Evolutionary conservation across 495 filamentous ascomycete species (phyloP).

Genomic region (Cercophora scortea): DNA sequence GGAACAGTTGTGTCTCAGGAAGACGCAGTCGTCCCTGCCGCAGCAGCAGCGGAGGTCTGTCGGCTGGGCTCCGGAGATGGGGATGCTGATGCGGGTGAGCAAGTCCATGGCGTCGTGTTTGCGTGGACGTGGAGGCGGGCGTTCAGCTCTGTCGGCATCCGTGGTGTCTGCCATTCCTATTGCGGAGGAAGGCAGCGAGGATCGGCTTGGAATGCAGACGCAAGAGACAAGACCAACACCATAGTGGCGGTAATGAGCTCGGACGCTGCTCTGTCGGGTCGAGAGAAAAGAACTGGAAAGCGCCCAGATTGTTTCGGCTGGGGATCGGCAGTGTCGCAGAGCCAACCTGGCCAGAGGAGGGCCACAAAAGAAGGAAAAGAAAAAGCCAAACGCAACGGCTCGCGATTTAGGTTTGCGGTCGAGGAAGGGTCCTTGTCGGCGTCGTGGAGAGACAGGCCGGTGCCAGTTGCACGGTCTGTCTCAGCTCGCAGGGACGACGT

Average conservation of each 20-base stretch:
- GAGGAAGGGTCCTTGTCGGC: not conserved
- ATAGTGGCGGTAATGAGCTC: constrained; percentile 8
- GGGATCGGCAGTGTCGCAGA: not conserved
- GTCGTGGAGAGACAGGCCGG: not conserved
- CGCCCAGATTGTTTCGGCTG: not conserved
- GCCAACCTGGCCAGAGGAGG: not conserved
- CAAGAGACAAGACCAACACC: constrained; percentile 1
- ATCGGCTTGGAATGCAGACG: not conserved
- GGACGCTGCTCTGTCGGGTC: not conserved
- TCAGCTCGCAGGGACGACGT: not conserved
- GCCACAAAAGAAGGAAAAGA: not conserved
- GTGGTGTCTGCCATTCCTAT: constrained; percentile 16
- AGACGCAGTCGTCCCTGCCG: constrained; percentile 70
- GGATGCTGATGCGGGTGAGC: no score
- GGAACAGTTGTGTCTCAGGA: constrained; percentile 68
- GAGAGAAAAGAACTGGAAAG: not conserved
- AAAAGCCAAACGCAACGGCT: not conserved
- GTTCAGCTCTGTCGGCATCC: not conserved
- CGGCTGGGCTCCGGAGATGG: constrained; percentile 1
- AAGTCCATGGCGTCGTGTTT: constrained; percentile 11
- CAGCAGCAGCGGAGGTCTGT: constrained; percentile 62
- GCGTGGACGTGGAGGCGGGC: constrained; percentile 3
- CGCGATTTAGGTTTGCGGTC: not conserved
- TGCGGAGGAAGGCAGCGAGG: constrained; percentile 3
- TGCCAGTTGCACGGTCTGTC: no score